Evolutionary conservation across 441 rosid genomes (phyloP).

Genomic region (Sinapis alba): DNA sequence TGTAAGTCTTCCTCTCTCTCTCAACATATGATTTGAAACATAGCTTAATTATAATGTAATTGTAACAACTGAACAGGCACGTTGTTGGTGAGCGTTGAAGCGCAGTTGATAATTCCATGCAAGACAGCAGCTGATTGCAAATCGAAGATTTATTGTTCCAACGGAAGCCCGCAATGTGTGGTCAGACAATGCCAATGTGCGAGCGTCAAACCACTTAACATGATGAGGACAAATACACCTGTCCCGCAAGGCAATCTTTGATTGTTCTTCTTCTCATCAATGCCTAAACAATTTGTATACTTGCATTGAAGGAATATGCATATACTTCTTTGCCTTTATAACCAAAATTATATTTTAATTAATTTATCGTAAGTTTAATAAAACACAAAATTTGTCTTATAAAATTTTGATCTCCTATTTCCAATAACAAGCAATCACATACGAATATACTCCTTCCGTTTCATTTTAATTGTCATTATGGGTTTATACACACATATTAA

Average conservation of each 20-base stretch:
- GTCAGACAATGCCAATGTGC: conserved; percentile 30
- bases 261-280: no score
- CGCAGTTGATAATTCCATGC: conserved; percentile 33
- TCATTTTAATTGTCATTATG: no score
- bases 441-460: no score
- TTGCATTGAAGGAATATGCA: conserved; percentile 3
- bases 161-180: conserved; percentile 32
- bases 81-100: conserved; percentile 25
- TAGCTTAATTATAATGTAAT: neutral
- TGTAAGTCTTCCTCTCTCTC: conserved; percentile 14
- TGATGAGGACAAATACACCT: neutral
- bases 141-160: conserved; percentile 13
- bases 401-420: neutral
- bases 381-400: no score
- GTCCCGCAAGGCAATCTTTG: neutral
- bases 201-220: neutral
- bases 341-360: neutral
- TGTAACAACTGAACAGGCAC: neutral
- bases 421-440: neutral
- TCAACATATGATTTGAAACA: neutral
- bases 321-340: conserved; percentile 5
- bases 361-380: no score
- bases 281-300: neutral
- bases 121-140: conserved; percentile 21
- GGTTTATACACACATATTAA: no score